Conservation (phyloP, 257 asterid species). For the Solanum ossicruentum region DNA sequence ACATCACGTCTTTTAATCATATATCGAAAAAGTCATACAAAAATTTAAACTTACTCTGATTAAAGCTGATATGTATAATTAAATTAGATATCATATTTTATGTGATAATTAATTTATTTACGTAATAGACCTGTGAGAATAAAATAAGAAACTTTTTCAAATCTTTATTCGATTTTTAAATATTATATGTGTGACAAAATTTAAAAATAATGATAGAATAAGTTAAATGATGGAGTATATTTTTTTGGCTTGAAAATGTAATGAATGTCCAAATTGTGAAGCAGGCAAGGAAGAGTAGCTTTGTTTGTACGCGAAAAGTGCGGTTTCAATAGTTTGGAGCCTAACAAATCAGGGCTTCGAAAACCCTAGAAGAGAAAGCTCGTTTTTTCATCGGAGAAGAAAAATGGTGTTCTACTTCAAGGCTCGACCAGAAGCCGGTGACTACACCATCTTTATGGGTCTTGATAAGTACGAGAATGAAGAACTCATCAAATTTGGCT, state of each 20-base stretch:
- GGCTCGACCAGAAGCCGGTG: slow-evolving; percentile 84
- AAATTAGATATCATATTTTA: neutral
- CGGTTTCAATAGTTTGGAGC: neutral
- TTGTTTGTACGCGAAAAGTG: neutral
- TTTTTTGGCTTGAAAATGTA: neutral
- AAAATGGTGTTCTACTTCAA: slow-evolving; percentile 91
- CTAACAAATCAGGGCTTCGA: neutral
- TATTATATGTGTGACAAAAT: neutral
- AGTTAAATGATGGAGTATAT: neutral
- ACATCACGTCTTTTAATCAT: neutral
- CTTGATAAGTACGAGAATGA: slow-evolving; percentile 87
- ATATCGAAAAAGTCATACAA: neutral
- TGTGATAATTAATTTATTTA: neutral
- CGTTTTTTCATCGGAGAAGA: neutral
- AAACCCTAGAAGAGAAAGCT: neutral
- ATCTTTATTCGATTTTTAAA: neutral
- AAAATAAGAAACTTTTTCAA: neutral
- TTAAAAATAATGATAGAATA: neutral
- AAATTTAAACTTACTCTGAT: neutral
- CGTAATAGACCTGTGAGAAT: accelerated
- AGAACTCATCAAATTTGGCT: slow-evolving; percentile 93
- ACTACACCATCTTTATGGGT: slow-evolving; percentile 92
- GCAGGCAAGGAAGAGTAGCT: neutral
- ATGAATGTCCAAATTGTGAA: neutral
- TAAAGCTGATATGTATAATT: neutral